Percentiles rank a stretch among this genome's conserved stretches.
phyloP scores from a whole-genome alignment of 305 asterid genomes.

The Fraxinus sp. region DNA sequence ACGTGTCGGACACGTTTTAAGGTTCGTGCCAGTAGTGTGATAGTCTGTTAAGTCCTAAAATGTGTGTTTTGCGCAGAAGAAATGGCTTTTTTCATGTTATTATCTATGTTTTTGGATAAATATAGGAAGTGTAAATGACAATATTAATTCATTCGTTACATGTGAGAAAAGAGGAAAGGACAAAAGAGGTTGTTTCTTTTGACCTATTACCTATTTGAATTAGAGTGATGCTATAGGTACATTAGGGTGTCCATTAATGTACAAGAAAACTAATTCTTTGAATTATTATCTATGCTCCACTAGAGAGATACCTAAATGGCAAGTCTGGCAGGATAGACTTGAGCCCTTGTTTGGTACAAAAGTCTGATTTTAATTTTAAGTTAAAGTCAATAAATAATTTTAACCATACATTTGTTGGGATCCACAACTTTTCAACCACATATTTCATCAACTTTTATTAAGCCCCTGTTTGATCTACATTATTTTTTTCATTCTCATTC shows the following conservation, averaged over 20 bases:
- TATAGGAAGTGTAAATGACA: neutral
- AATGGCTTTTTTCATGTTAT: neutral
- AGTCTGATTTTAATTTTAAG: too few species aligned
- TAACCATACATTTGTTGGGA: too few species aligned
- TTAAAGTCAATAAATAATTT: too few species aligned
- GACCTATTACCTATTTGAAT: neutral
- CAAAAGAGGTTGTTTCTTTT: constrained; percentile 1
- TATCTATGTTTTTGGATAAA: neutral
- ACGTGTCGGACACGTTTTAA: neutral
- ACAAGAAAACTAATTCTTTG: too few species aligned
- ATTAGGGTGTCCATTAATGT: too few species aligned
- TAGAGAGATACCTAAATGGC: neutral
- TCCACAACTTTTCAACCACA: too few species aligned
- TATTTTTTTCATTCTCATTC: too few species aligned
- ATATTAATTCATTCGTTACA: neutral
- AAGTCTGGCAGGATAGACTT: neutral
- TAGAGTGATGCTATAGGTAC: too few species aligned
- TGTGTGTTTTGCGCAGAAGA: neutral
- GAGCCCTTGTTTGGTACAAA: too few species aligned
- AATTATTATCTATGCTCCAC: neutral
- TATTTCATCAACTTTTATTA: too few species aligned
- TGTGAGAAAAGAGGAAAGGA: neutral
- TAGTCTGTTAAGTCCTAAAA: constrained; percentile 29
- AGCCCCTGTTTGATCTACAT: too few species aligned
- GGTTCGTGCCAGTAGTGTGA: constrained; percentile 32